Evolutionary conservation across 177 flowering plant species (phyloP).

Genomic region (Vitis hybrid): DNA sequence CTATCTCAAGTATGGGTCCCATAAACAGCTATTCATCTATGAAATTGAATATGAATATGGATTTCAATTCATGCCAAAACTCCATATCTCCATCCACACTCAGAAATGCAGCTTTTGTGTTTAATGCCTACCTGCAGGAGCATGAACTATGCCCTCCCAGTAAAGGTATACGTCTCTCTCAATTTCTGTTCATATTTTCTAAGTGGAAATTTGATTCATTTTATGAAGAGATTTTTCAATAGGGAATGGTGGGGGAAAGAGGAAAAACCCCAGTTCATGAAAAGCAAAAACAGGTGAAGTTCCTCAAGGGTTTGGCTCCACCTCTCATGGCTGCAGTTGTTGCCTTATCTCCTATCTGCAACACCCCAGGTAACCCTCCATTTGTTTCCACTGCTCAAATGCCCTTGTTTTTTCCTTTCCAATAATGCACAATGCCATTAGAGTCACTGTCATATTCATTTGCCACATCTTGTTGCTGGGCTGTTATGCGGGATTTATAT

Average conservation of each 20-base stretch:
- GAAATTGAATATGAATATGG: too few relatives aligned
- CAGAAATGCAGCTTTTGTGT: constrained; percentile 15
- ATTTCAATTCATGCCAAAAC: too few relatives aligned
- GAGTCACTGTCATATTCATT: too few relatives aligned
- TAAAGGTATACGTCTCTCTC: constrained; percentile 12
- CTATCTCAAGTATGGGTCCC: too few relatives aligned
- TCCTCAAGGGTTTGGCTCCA: constrained; percentile 37
- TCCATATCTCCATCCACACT: not conserved
- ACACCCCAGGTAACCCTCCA: constrained; percentile 38
- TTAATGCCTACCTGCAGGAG: constrained; percentile 1
- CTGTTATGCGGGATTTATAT: too few relatives aligned
- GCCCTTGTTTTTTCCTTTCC: not conserved
- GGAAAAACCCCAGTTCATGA: constrained; percentile 7
- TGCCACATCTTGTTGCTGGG: too few relatives aligned
- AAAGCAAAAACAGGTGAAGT: constrained; percentile 15
- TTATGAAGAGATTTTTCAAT: not conserved
- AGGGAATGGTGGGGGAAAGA: constrained; percentile 9
- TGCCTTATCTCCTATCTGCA: constrained; percentile 45
- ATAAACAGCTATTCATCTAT: too few relatives aligned
- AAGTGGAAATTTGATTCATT: not conserved
- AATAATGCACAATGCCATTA: too few relatives aligned
- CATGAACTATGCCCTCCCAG: not conserved
- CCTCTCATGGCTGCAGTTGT: constrained; percentile 51
- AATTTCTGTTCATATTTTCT: not conserved
- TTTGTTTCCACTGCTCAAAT: too few relatives aligned